Evolutionary conservation across 2,329 filamentous ascomycete genomes (phyloP).

Genomic region (Apiospora arundinis): DNA sequence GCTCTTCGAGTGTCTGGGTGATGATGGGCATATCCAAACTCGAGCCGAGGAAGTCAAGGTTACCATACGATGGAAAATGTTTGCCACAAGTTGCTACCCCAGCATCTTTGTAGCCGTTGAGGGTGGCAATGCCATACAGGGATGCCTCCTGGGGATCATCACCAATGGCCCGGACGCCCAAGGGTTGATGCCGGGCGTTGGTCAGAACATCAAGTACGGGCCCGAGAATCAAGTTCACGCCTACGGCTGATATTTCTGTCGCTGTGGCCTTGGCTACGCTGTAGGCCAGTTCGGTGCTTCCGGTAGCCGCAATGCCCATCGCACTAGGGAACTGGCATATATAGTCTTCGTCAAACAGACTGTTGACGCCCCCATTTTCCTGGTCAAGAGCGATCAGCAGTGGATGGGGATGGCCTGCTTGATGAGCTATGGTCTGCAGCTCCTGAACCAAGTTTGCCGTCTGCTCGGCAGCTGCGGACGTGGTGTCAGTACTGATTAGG

Average conservation of each 20-base stretch:
- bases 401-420: constrained; percentile 88
- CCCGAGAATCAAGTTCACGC: constrained; percentile 94
- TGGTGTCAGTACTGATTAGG: constrained; percentile 39
- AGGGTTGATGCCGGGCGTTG: constrained; percentile 87
- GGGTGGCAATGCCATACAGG: constrained; percentile 86
- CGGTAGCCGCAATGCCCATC: constrained; percentile 95
- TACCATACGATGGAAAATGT: constrained; percentile 96
- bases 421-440: constrained; percentile 87
- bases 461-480: constrained; percentile 78
- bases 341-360: constrained; percentile 92
- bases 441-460: constrained; percentile 88
- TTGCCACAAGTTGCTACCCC: constrained; percentile 91
- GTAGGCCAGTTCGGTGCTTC: constrained; percentile 83
- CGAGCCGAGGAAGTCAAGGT: constrained; percentile 90
- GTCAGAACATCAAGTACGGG: constrained; percentile 93
- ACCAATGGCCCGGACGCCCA: constrained; percentile 87
- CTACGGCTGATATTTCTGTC: constrained; percentile 88
- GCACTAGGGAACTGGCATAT: constrained; percentile 96
- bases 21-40: constrained; percentile 94
- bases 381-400: constrained; percentile 92
- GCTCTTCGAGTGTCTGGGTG: constrained; percentile 89
- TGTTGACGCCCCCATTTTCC: constrained; percentile 98
- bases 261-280: constrained; percentile 92
- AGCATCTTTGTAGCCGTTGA: constrained; percentile 92
- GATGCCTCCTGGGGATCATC: constrained; percentile 97